Evolutionary conservation across 345 rosid genomes (phyloP).

Genomic region (Chamaenerion angustifolium): DNA sequence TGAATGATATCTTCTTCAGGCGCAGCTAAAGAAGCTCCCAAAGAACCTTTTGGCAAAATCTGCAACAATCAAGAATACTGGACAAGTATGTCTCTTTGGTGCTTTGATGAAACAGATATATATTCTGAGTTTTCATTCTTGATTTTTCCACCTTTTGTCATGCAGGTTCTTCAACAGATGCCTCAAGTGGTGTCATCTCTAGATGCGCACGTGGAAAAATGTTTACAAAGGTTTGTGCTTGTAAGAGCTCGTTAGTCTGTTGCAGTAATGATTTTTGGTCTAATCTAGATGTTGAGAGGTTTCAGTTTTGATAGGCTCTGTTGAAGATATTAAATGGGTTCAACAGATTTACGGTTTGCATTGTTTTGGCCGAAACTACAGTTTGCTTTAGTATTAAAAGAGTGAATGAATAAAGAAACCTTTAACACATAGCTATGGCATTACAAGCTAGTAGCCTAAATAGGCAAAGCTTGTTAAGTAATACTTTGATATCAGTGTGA

Average conservation of each 20-base stretch:
- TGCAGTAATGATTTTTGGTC: too few relatives aligned
- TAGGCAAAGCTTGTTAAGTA: too few relatives aligned
- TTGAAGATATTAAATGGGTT: too few relatives aligned
- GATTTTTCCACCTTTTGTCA: conserved; percentile 1
- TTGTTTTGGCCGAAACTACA: too few relatives aligned
- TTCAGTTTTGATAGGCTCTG: too few relatives aligned
- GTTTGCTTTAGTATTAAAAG: too few relatives aligned
- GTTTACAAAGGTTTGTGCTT: conserved; percentile 44
- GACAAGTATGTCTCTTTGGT: conserved; percentile 33
- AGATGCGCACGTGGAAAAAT: conserved; percentile 71
- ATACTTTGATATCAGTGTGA: too few relatives aligned
- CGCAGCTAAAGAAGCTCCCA: conserved; percentile 53
- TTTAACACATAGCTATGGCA: too few relatives aligned
- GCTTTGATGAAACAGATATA: not conserved
- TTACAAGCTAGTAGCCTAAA: too few relatives aligned
- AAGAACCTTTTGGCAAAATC: conserved; percentile 67
- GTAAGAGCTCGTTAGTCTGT: not conserved
- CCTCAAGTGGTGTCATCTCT: conserved; percentile 63
- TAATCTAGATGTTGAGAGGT: too few relatives aligned
- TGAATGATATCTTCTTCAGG: conserved; percentile 17
- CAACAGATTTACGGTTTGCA: too few relatives aligned
- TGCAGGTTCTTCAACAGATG: conserved; percentile 64
- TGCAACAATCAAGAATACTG: conserved; percentile 58
- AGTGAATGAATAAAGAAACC: too few relatives aligned
- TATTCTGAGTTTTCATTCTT: not conserved